Conservation (phyloP, 371 early-diverging fungal species). For the Syncephalastrum contaminatum region DNA sequence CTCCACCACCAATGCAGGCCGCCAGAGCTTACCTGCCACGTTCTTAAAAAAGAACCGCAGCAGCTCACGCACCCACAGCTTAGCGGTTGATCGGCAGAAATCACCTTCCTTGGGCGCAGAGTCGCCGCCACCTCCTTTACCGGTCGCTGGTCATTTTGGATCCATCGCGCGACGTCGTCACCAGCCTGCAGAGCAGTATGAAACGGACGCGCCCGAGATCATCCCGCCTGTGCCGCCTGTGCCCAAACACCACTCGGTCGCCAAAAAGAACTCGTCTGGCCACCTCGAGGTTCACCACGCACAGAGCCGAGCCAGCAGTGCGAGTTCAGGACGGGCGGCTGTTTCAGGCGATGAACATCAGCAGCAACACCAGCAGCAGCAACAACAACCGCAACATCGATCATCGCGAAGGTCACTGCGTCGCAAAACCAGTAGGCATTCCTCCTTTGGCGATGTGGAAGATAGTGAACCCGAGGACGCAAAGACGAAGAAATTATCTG, state of each 20-base stretch:
- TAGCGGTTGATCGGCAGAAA: too few species aligned
- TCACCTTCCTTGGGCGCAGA: too few species aligned
- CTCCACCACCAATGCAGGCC: slow-evolving; percentile 2
- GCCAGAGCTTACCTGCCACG: slow-evolving; percentile 18
- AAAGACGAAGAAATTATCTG: slow-evolving; percentile 5
- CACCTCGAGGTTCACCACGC: not conserved
- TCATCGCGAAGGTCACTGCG: slow-evolving; percentile 2
- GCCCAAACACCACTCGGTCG: slow-evolving; percentile 13
- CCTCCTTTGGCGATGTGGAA: slow-evolving; percentile 12
- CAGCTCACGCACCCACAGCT: too few species aligned
- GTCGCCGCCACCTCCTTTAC: slow-evolving; percentile 3
- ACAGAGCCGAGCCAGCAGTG: slow-evolving; percentile 14
- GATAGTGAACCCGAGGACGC: slow-evolving; percentile 8
- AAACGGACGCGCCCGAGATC: not conserved
- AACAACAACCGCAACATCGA: too few species aligned
- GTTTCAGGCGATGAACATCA: slow-evolving; percentile 8
- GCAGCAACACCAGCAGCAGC: not conserved
- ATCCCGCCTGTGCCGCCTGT: slow-evolving; percentile 21
- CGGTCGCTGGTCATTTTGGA: not conserved
- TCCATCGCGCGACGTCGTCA: not conserved
- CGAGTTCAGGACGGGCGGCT: slow-evolving; percentile 5
- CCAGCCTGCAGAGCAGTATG: slow-evolving; percentile 1
- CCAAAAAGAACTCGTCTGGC: not conserved
- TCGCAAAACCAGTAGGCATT: slow-evolving; percentile 7
- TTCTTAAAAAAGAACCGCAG: not conserved